A percentile compares a stretch with the other conserved stretches of the same genome.
phyloP scores from a whole-genome alignment of 2,329 filamentous ascomycete genomes.

The Beauveria sp. region DNA sequence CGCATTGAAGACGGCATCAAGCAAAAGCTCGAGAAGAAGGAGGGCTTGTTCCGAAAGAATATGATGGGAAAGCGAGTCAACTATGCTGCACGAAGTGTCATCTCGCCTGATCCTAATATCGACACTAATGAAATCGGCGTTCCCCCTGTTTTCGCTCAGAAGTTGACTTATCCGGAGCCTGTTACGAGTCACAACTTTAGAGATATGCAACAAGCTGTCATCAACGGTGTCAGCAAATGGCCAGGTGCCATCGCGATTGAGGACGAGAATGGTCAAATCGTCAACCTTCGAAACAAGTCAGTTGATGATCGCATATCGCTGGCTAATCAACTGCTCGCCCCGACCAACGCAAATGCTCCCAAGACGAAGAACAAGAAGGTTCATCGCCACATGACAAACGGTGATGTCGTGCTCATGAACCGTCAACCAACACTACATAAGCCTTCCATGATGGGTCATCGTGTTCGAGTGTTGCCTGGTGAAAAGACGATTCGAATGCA shows the following conservation, averaged over 20 bases:
- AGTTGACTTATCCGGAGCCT: conserved; percentile 92
- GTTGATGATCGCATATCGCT: conserved; percentile 80
- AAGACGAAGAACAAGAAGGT: conserved; percentile 90
- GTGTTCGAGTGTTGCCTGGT: conserved; percentile 81
- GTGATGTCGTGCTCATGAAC: conserved; percentile 98
- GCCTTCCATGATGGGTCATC: conserved; percentile 97
- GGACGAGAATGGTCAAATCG: conserved; percentile 87
- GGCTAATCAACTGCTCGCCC: conserved; percentile 86
- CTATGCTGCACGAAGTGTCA: conserved; percentile 93
- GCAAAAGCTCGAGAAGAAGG: conserved; percentile 96
- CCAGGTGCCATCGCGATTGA: conserved; percentile 91
- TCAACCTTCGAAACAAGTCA: conserved; percentile 80
- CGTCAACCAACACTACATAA: conserved; percentile 96
- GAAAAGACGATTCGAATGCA: conserved; percentile 99
- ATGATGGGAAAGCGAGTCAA: conserved; percentile 99
- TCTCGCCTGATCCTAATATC: conserved; percentile 96
- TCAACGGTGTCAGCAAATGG: conserved; percentile 90
- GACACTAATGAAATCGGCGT: conserved; percentile 99
- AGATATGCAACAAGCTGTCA: conserved; percentile 90
- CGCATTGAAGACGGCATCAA: conserved; percentile 91
- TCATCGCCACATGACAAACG: conserved; percentile 88
- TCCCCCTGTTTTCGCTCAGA: conserved; percentile 93
- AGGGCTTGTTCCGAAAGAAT: conserved; percentile 95
- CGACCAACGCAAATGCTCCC: conserved; percentile 65
- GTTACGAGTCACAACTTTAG: conserved; percentile 97